phyloP scores from a whole-genome alignment of 164 flowering plant species.

The Echeveria elegans region DNA sequence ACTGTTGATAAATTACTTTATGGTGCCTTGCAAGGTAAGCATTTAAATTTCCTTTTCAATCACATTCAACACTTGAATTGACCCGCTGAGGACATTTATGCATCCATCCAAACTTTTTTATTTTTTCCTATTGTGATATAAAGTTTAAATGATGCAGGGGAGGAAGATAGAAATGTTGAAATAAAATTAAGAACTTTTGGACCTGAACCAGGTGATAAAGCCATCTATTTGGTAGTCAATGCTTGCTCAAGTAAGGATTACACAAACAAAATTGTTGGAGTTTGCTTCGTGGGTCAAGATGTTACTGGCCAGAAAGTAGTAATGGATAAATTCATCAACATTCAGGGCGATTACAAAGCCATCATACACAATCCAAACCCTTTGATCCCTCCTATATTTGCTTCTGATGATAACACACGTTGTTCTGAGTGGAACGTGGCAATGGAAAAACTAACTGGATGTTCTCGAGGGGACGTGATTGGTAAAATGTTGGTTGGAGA shows the following conservation, averaged over 20 bases:
- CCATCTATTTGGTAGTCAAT: conserved; percentile 23
- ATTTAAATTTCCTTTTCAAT: neutral
- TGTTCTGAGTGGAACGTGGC: conserved; percentile 38
- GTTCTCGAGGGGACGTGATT: conserved; percentile 22
- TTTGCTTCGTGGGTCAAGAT: conserved; percentile 38
- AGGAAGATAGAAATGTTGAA: conserved; percentile 29
- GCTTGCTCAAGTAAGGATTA: conserved; percentile 35
- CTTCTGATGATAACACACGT: conserved; percentile 29
- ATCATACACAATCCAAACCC: conserved; percentile 30
- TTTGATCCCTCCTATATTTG: conserved; percentile 37
- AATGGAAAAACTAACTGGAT: conserved; percentile 32
- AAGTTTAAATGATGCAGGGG: conserved; percentile 15
- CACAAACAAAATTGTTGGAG: conserved; percentile 22
- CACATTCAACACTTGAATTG: neutral
- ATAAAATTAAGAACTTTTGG: conserved; percentile 24
- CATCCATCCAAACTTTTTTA: neutral
- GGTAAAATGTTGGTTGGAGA: conserved; percentile 33
- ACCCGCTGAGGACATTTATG: neutral
- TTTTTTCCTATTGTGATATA: neutral
- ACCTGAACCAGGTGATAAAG: conserved; percentile 9
- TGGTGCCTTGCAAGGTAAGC: conserved; percentile 11
- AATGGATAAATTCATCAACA: conserved; percentile 27
- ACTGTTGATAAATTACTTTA: conserved; percentile 8
- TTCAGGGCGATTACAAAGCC: conserved; percentile 31
- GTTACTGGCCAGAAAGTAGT: conserved; percentile 24